Base-by-base conservation (phyloP, 2,329 filamentous ascomycete species). In the Nemania sp. region DNA sequence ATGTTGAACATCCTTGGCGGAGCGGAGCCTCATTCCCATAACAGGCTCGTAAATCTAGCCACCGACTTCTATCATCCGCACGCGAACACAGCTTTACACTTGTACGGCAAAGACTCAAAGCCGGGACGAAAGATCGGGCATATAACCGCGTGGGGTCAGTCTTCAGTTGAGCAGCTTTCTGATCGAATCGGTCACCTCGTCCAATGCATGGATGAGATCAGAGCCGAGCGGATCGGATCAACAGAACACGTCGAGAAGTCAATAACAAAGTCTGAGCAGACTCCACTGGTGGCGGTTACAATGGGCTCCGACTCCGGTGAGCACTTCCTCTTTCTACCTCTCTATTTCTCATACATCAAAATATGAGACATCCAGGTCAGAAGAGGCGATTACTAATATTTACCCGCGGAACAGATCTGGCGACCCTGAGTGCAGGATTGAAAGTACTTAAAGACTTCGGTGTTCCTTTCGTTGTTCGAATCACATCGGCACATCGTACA, bases 51-150 rank as follows among this genome's bases (percentile, higher is more conserved):
- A 8, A 69, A 77, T 9, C 68, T 79, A 20, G 74, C 80, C 19
- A 69, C 78, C 30, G 65, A 64, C 3, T 69, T 74, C 33, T 78
- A 76, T 52, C 70, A 70, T 30, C 70, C 73, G 6, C 70, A 76
- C 31, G 76, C 77, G 57, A 80, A 78, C 46, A 73, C 80, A 12
- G 80, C 77, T 47, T 80, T 97, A 9, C 93, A 99, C 67, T 83
- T 97, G 41, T 99, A 99, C 74, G 92, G 92, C 66, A 97, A 97
- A 74, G 84, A 83, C 41, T 89, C 91, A 22, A 90, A 91, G 64
- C 90, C 90, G 4, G 88, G 90, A 28, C 86, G 94, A 40, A 99
- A 97, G 73, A 97, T 97, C 76, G 93, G 93, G 9, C 94, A 99
- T 71, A 84, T 99, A 62, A 97, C 92, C 1, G 75, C 96, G 31